Evolutionary conservation across 108 stramenopile genomes (phyloP).

Genomic region (Fragilaria crotonensis): DNA sequence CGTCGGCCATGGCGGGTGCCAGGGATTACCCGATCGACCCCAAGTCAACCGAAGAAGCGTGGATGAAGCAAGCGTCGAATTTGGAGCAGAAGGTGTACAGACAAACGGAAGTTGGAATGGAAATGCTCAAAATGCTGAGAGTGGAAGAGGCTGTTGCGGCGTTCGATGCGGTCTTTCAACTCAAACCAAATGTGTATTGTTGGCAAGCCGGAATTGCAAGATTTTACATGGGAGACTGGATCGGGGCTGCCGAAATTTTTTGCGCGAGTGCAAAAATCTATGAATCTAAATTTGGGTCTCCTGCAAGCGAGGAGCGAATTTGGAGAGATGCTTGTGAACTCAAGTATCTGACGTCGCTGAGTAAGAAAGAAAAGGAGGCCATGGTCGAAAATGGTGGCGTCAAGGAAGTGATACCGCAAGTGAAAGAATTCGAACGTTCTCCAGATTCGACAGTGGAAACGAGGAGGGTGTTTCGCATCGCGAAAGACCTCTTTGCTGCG

Average conservation of each 20-base stretch:
- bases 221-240: conserved; percentile 55
- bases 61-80: conserved; percentile 34
- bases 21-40: conserved; percentile 48
- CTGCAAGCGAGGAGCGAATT: conserved; percentile 76
- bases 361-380: conserved; percentile 12
- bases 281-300: conserved; percentile 53
- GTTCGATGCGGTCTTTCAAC: conserved; percentile 53
- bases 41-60: conserved; percentile 61
- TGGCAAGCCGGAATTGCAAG: conserved; percentile 77
- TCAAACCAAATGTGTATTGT: conserved; percentile 67
- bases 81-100: conserved; percentile 43
- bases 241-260: conserved; percentile 49
- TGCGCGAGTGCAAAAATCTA: conserved; percentile 43
- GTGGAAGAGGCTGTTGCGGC: conserved; percentile 43
- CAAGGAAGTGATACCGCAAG: not conserved
- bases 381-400: conserved; percentile 6
- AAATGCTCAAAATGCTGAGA: conserved; percentile 42
- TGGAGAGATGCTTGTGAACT: conserved; percentile 74
- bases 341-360: conserved; percentile 26
- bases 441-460: conserved; percentile 9
- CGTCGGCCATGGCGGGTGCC: conserved; percentile 61
- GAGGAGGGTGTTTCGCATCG: conserved; percentile 50
- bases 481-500: conserved; percentile 55
- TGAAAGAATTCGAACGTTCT: not conserved
- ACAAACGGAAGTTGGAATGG: conserved; percentile 53